These are phyloP conservation scores for Danielia reshetovae DNA, from an alignment of 805 yeast species.

Conservation along the genomic window DNA sequence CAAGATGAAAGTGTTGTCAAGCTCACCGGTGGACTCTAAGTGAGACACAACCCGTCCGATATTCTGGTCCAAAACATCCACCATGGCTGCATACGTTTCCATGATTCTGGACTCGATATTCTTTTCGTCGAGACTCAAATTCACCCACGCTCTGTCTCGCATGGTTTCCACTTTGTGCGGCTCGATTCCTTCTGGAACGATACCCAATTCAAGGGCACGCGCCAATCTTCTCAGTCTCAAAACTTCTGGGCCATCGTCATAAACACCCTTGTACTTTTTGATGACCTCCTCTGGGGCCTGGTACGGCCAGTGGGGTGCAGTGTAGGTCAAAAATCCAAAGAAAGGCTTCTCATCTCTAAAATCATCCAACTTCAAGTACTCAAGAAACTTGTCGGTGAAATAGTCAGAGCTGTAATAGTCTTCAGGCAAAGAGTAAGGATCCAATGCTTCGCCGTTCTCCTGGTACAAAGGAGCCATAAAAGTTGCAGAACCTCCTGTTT, in stretches of 20 bases:
- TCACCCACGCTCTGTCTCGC: slow-evolving; percentile 42
- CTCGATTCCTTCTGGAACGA: slow-evolving; percentile 39
- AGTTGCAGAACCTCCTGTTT: slow-evolving; percentile 21
- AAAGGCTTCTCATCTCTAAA: slow-evolving; percentile 45
- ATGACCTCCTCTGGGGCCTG: slow-evolving; percentile 52
- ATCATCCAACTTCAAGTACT: slow-evolving; percentile 25
- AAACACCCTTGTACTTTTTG: slow-evolving; percentile 44
- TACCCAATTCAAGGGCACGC: slow-evolving; percentile 42
- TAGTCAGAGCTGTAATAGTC: slow-evolving; percentile 44
- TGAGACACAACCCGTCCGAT: slow-evolving; percentile 46
- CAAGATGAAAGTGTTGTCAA: slow-evolving; percentile 52
- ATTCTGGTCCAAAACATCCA: slow-evolving; percentile 48
- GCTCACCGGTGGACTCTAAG: slow-evolving; percentile 39
- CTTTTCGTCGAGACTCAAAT: slow-evolving; percentile 35
- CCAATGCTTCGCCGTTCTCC: slow-evolving; percentile 34
- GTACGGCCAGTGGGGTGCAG: slow-evolving; percentile 68
- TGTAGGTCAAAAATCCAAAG: slow-evolving; percentile 51
- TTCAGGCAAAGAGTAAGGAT: slow-evolving; percentile 40
- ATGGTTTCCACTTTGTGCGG: slow-evolving; percentile 44
- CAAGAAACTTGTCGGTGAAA: slow-evolving; percentile 43
- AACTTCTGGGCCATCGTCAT: slow-evolving; percentile 47
- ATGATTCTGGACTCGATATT: slow-evolving; percentile 40
- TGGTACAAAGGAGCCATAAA: slow-evolving; percentile 40
- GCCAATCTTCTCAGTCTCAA: slow-evolving; percentile 37
- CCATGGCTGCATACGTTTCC: slow-evolving; percentile 66